Evolutionary conservation across 129 eudicot genomes (phyloP).

Genomic region (Centrapalus pauciflorus): DNA sequence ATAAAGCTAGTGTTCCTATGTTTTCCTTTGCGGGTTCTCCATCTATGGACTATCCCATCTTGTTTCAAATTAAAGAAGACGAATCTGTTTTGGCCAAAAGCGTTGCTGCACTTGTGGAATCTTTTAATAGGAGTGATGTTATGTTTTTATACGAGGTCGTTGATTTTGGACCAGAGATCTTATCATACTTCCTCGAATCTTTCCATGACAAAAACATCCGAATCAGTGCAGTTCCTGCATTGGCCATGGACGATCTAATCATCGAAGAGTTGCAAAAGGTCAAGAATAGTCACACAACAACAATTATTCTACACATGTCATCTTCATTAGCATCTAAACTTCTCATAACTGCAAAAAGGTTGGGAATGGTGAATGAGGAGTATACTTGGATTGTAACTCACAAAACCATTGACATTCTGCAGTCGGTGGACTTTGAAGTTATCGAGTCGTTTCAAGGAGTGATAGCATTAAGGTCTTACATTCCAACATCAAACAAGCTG

Average conservation of each 20-base stretch:
- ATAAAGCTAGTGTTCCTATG: slow-evolving; percentile 34
- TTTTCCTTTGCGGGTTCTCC: slow-evolving; percentile 22
- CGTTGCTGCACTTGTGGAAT: slow-evolving; percentile 28
- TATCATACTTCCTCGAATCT: slow-evolving; percentile 19
- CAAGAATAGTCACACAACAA: slow-evolving; percentile 11
- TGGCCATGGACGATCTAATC: slow-evolving; percentile 34
- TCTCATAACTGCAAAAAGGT: slow-evolving; percentile 18
- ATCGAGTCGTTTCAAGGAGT: slow-evolving; percentile 37
- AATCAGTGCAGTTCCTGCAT: slow-evolving; percentile 19
- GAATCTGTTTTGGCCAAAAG: slow-evolving; percentile 25
- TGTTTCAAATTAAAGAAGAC: slow-evolving; percentile 28
- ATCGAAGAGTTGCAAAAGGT: slow-evolving; percentile 28
- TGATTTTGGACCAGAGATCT: slow-evolving; percentile 18
- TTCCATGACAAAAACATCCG: slow-evolving; percentile 25
- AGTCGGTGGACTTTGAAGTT: slow-evolving; percentile 13
- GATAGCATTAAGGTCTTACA: slow-evolving; percentile 37
- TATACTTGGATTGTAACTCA: slow-evolving; percentile 54
- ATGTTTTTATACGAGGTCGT: slow-evolving; percentile 34
- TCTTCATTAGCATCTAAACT: slow-evolving; percentile 30
- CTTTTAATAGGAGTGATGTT: slow-evolving; percentile 27
- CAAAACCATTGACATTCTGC: slow-evolving; percentile 24
- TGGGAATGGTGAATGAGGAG: slow-evolving; percentile 42
- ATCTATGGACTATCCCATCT: slow-evolving; percentile 21
- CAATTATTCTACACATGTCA: slow-evolving; percentile 32
- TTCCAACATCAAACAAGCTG: slow-evolving; percentile 32